These are phyloP conservation scores for Pleodorina starrii DNA, from an alignment of 139 green algal species.

Conservation along the genomic window DNA sequence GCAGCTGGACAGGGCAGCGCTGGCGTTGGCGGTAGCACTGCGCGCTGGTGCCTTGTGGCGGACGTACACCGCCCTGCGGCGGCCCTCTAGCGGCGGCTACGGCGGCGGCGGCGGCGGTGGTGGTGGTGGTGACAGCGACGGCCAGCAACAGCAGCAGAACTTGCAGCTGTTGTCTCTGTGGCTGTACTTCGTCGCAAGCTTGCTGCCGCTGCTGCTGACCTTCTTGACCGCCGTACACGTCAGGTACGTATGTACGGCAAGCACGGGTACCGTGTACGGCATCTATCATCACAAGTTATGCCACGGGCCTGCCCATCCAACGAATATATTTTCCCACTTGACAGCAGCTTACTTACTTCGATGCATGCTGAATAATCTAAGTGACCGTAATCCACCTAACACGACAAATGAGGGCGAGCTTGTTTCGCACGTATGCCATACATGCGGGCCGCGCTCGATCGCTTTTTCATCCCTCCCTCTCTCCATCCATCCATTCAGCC, in stretches of 20 bases:
- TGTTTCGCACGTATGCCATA: background rate
- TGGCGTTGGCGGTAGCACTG: background rate
- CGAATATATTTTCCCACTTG: no score
- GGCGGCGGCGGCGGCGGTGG: background rate
- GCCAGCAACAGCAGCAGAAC: no score
- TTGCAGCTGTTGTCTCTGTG: background rate
- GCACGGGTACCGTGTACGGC: background rate
- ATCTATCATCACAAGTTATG: background rate
- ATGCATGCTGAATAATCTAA: no score
- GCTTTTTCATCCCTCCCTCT: no score
- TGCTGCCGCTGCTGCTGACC: background rate
- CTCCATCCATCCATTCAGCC: no score
- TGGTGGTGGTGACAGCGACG: no score
- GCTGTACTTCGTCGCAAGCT: background rate
- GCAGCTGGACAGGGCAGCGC: background rate
- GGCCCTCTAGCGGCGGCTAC: background rate
- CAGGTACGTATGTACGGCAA: no score
- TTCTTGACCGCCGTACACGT: background rate
- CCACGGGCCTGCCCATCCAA: no score
- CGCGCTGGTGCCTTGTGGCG: background rate
- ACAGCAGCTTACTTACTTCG: no score
- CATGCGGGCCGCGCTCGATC: no score
- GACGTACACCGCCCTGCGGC: background rate
- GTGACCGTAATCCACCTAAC: no score
- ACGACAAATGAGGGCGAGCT: no score